Evolutionary conservation across 768 basidiomycete species (phyloP).

Genomic region (Hemileccinum impolitum): DNA sequence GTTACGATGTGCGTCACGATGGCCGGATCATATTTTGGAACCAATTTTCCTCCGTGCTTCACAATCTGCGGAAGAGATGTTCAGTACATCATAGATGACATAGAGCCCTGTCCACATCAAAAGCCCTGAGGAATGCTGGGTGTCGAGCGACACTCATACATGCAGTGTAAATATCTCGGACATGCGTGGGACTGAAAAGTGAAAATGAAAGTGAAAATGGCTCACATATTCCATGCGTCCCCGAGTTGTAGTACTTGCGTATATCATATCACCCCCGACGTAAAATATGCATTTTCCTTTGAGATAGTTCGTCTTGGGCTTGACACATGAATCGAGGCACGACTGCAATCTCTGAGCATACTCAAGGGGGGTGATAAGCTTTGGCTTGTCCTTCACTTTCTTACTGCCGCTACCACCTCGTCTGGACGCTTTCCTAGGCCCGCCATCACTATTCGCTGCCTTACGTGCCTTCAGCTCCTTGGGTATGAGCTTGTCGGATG

Average conservation of each 20-base stretch:
- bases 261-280: constrained; percentile 53
- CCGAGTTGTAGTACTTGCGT: constrained; percentile 49
- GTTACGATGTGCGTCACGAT: constrained; percentile 68
- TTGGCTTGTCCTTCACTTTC: constrained; percentile 40
- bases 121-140: no score
- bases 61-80: constrained; percentile 45
- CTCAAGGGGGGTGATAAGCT: constrained; percentile 46
- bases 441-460: constrained; percentile 21
- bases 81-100: no score
- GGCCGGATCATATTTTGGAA: constrained; percentile 53
- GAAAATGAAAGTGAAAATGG: constrained; percentile 5
- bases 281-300: constrained; percentile 57
- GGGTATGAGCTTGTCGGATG: not conserved
- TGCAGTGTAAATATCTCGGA: not conserved
- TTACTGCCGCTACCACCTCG: constrained; percentile 11
- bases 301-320: constrained; percentile 36
- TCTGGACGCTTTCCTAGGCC: not conserved
- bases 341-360: constrained; percentile 50
- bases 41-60: constrained; percentile 57
- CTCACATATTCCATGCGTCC: constrained; percentile 61
- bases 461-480: constrained; percentile 14
- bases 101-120: no score
- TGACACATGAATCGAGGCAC: constrained; percentile 20
- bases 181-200: not conserved
- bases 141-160: no score